A percentile compares a stretch with the other conserved stretches of the same genome.
Conservation (phyloP, 768 basidiomycete genomes). For the Pulveroboletus sp. region DNA sequence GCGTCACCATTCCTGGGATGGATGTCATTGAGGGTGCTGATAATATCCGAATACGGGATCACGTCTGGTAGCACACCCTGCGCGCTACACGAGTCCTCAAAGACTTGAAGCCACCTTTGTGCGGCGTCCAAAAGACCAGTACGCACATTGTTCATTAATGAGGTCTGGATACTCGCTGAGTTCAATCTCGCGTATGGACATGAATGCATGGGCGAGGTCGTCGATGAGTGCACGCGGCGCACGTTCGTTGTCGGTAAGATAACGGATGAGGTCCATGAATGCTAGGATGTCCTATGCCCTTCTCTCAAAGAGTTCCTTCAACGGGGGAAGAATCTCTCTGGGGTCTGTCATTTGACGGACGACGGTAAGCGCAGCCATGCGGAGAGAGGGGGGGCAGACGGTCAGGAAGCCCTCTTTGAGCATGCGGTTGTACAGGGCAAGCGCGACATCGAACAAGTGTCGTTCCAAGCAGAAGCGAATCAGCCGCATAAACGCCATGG, state of each 20-base stretch:
- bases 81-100: conserved; percentile 20
- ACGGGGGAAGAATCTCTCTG: not conserved
- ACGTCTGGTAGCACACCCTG: conserved; percentile 11
- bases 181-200: conserved; percentile 12
- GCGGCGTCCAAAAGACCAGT: conserved; percentile 30
- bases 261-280: conserved; percentile 26
- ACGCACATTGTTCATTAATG: conserved; percentile 33
- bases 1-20: conserved; percentile 27
- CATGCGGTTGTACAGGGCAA: conserved; percentile 41
- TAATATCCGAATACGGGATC: conserved; percentile 37
- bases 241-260: conserved; percentile 14
- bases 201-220: conserved; percentile 19
- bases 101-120: conserved; percentile 25
- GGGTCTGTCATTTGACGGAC: conserved; percentile 2
- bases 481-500: conserved; percentile 34
- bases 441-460: conserved; percentile 35
- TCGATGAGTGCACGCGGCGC: conserved; percentile 17
- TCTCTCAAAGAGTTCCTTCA: conserved; percentile 16
- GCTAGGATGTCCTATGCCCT: conserved; percentile 17
- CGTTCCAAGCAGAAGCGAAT: conserved; percentile 40
- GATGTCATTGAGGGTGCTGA: conserved; percentile 34
- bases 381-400: conserved; percentile 35
- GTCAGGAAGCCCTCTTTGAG: conserved; percentile 35
- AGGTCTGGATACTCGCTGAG: conserved; percentile 30
- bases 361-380: conserved; percentile 36